phyloP scores from a whole-genome alignment of 768 basidiomycete species.

The Clitopilus hobsonii region DNA sequence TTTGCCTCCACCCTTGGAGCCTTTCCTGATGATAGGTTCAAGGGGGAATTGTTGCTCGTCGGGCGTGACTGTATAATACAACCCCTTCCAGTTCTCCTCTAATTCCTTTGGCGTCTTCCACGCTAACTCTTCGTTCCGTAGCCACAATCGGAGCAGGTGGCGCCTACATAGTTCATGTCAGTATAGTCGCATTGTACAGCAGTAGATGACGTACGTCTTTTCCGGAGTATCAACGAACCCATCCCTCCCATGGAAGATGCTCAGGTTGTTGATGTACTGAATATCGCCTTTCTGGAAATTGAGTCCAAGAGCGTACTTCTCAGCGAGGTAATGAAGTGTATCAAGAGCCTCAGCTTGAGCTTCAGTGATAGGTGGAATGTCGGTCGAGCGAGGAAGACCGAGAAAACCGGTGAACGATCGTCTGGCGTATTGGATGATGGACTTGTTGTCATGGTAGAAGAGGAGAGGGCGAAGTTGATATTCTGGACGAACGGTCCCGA shows the following conservation, averaged over 20 bases:
- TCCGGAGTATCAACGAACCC: slow-evolving; percentile 36
- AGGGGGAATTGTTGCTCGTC: slow-evolving; percentile 32
- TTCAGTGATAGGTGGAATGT: slow-evolving; percentile 43
- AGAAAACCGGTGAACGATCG: slow-evolving; percentile 40
- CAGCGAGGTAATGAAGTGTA: slow-evolving; percentile 38
- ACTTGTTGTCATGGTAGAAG: slow-evolving; percentile 31
- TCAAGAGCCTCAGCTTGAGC: slow-evolving; percentile 47
- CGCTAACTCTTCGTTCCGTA: slow-evolving; percentile 31
- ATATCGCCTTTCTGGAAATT: slow-evolving; percentile 48
- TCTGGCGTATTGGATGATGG: slow-evolving; percentile 43
- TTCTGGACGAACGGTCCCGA: slow-evolving; percentile 27
- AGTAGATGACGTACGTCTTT: slow-evolving; percentile 28
- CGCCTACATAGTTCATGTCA: slow-evolving; percentile 8
- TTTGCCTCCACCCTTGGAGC: background rate
- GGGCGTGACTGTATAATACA: slow-evolving; percentile 25
- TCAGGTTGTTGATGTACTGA: slow-evolving; percentile 44
- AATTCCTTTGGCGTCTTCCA: slow-evolving; percentile 30
- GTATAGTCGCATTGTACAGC: background rate
- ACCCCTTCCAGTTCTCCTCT: slow-evolving; percentile 27
- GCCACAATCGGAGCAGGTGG: slow-evolving; percentile 33
- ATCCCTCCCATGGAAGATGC: slow-evolving; percentile 39
- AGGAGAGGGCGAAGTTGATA: slow-evolving; percentile 34
- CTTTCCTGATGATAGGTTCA: slow-evolving; percentile 29
- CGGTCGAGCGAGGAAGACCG: slow-evolving; percentile 24
- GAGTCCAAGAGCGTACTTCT: slow-evolving; percentile 35